Base-by-base conservation (phyloP, 768 basidiomycete genomes). In the Lentinula detonsa region DNA sequence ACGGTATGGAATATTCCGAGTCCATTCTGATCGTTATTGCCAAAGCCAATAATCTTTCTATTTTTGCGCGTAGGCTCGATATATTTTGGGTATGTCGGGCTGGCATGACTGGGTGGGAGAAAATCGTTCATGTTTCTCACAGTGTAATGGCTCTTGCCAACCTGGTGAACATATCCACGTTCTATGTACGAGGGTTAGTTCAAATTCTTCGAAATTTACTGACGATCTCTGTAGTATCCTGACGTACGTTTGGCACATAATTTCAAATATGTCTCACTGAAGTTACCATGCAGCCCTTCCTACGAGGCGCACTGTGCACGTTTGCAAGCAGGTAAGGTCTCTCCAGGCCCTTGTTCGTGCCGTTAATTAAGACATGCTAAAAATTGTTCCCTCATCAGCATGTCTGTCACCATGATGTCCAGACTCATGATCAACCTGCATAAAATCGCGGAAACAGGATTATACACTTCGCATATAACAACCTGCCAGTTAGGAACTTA, bases 61-160 rank as follows among this genome's bases (percentile, higher is more conserved):
- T 37, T 18, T n/a, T 55, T 18, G 1, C 23, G 8, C 39, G 7
- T 42, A 60, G 59, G 50, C 9, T 50, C 59, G 3, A 40, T 60
- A 16, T 60, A 60, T 52, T 60, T 60, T 40, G 59, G 45, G 59
- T 60, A 49, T 15, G 59, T 50, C 35, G 39, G 9, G 37, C 31
- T 46, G 5, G 37, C 40, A 7, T 52, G 50, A 10, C 18, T 52
- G 15, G 5, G 33, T 43, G 48, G 33, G 28, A 48, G 10, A 35
- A 35, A 5, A 9, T 34, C 6, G 40, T 10, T 39, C 7, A 33
- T 34, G 10, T 45, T 45, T 28, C 34, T 16, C 49, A 11, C 21
- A 60, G 59, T 40, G 59, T 60, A 2, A 60, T 60, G 59, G 59
- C 59, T 18, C 40, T 60, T 21, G 59, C 59, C 46, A 60, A 60